phyloP scores from a whole-genome alignment of 305 asterid species.

The Nicotiana rustica region DNA sequence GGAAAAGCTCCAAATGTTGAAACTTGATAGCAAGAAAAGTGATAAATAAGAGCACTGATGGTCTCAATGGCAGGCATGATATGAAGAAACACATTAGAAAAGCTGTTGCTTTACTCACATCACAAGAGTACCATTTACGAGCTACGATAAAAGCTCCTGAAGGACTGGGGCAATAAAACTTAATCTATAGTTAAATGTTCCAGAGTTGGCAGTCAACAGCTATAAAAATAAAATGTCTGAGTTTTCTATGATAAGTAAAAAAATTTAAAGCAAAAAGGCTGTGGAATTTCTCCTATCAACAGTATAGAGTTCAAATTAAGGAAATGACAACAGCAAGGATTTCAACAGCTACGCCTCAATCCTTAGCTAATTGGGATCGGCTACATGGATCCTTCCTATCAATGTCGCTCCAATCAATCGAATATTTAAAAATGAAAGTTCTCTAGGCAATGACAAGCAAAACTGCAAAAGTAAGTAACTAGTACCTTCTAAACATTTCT shows the following conservation, averaged over 20 bases:
- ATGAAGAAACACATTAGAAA: background rate
- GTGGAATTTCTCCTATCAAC: background rate
- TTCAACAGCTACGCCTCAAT: constrained; percentile 2
- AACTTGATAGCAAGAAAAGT: constrained; percentile 8
- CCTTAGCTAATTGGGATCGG: background rate
- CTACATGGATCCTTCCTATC: constrained; percentile 20
- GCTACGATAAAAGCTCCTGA: background rate
- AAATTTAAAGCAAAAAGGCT: background rate
- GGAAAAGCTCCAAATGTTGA: constrained; percentile 1
- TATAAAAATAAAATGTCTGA: background rate
- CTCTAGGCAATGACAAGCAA: constrained; percentile 24
- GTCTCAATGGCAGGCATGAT: background rate
- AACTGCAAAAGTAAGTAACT: background rate
- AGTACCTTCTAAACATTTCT: constrained; percentile 88
- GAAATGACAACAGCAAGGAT: background rate
- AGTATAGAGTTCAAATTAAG: background rate
- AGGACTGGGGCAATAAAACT: constrained; percentile 8
- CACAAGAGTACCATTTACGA: background rate
- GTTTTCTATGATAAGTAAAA: background rate
- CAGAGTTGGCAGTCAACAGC: constrained; percentile 4
- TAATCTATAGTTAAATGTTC: background rate
- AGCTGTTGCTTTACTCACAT: background rate
- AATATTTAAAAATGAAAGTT: background rate
- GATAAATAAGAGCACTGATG: background rate
- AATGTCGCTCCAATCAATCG: background rate